phyloP scores from a whole-genome alignment of 352 stramenopile species.

The Phytophthora sp. region DNA sequence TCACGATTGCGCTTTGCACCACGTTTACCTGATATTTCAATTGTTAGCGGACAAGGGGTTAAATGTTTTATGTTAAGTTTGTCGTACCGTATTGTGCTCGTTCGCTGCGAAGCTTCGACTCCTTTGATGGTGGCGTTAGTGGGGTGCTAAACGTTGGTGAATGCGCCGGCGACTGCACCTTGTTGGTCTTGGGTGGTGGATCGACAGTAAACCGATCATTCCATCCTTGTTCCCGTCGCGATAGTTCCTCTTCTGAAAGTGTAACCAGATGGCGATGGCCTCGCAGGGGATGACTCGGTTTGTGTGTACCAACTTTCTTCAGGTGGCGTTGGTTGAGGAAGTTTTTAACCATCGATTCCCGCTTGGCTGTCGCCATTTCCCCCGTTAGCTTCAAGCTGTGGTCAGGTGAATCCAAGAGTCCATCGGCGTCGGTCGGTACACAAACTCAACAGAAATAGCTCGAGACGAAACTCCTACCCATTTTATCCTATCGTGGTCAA shows the following conservation, averaged over 20 bases:
- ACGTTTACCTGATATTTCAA: slow-evolving; percentile 31
- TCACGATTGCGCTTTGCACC: slow-evolving; percentile 27
- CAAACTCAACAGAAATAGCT: slow-evolving; percentile 31
- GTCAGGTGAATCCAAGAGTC: slow-evolving; percentile 5
- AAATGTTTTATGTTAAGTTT: too few relatives aligned
- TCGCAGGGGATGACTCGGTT: slow-evolving; percentile 28
- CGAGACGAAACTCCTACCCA: slow-evolving; percentile 4
- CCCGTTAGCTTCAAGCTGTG: not conserved
- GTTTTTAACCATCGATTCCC: slow-evolving; percentile 56
- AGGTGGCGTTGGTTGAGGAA: slow-evolving; percentile 42
- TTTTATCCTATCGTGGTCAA: too few relatives aligned
- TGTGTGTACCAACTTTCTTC: slow-evolving; percentile 26
- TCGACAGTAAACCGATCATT: slow-evolving; percentile 77
- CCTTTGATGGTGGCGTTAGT: slow-evolving; percentile 40
- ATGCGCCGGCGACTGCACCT: slow-evolving; percentile 38
- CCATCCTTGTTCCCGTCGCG: slow-evolving; percentile 72
- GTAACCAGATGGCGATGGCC: slow-evolving; percentile 49
- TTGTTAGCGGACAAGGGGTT: not conserved
- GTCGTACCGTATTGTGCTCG: slow-evolving; percentile 58
- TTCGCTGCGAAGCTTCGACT: slow-evolving; percentile 61
- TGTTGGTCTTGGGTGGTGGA: slow-evolving; percentile 55
- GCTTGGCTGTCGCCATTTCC: slow-evolving; percentile 50
- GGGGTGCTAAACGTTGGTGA: slow-evolving; percentile 28
- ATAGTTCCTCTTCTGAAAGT: slow-evolving; percentile 55
- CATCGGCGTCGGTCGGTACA: not conserved